A percentile compares a stretch with the other conserved stretches of the same genome.
phyloP scores from a whole-genome alignment of 306 rosid species.

The Amphicarpaea edgeworthii region DNA sequence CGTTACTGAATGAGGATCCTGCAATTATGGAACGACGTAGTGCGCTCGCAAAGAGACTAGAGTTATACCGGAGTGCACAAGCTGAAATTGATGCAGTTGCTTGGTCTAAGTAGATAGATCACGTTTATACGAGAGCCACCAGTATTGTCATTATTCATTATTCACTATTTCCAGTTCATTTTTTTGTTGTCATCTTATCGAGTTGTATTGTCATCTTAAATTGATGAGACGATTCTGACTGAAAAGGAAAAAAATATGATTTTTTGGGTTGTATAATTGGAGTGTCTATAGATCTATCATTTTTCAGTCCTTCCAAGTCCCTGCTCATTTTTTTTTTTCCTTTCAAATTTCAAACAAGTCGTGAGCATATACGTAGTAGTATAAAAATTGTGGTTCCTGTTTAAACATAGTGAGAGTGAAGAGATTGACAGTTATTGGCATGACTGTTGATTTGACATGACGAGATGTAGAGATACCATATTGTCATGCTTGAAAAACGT shows the following conservation, averaged over 20 bases:
- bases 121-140: slow-evolving; percentile 31
- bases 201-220: slow-evolving; percentile 24
- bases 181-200: slow-evolving; percentile 12
- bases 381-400: too few relatives aligned
- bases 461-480: too few relatives aligned
- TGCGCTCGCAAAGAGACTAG: slow-evolving; percentile 85
- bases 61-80: slow-evolving; percentile 89
- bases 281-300: not conserved
- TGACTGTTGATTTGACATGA: too few relatives aligned
- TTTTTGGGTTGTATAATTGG: slow-evolving; percentile 32
- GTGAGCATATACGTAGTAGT: not conserved
- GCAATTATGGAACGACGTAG: slow-evolving; percentile 88
- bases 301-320: not conserved
- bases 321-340: not conserved
- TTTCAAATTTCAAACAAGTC: slow-evolving; percentile 8
- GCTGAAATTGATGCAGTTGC: slow-evolving; percentile 88
- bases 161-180: slow-evolving; percentile 17
- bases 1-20: slow-evolving; percentile 92
- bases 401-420: too few relatives aligned
- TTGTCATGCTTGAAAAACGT: too few relatives aligned
- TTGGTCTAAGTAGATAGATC: slow-evolving; percentile 78
- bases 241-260: not conserved
- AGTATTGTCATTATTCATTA: not conserved
- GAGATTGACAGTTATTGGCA: too few relatives aligned
- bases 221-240: slow-evolving; percentile 19